Conservation (phyloP, 2,329 filamentous ascomycete species). For the Diaporthe destruens region DNA sequence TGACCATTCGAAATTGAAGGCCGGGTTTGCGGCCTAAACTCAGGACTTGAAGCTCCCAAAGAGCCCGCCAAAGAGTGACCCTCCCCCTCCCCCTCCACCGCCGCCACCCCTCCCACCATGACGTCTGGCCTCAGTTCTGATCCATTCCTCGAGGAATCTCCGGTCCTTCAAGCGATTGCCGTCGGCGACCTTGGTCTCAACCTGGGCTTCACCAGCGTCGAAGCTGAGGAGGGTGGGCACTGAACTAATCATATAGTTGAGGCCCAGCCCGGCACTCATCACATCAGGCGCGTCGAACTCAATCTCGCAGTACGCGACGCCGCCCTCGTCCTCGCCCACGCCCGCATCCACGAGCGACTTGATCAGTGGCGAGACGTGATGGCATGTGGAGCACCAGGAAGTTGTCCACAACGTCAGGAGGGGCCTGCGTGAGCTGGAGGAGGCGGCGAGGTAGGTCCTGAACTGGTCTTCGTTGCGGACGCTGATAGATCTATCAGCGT, state of each 20-base stretch:
- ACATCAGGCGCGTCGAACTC: constrained; percentile 71
- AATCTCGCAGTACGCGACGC: constrained; percentile 65
- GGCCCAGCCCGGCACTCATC: constrained; percentile 61
- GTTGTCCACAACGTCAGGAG: constrained; percentile 73
- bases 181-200: constrained; percentile 62
- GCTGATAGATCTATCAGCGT: constrained; percentile 51
- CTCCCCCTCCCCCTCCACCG: constrained; percentile 19
- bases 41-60: constrained; percentile 48
- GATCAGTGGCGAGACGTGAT: constrained; percentile 62
- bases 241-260: constrained; percentile 69
- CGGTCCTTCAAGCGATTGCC: constrained; percentile 55
- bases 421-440: constrained; percentile 64
- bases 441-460: constrained; percentile 67
- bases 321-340: constrained; percentile 67
- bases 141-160: constrained; percentile 42
- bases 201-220: constrained; percentile 66
- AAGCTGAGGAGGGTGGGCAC: constrained; percentile 71
- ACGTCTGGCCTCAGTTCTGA: constrained; percentile 42
- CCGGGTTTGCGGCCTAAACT: background rate
- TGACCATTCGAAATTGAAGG: background rate
- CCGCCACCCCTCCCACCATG: constrained; percentile 39
- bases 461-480: constrained; percentile 68
- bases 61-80: constrained; percentile 47
- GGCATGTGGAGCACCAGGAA: constrained; percentile 69
- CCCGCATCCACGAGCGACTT: constrained; percentile 62